A percentile compares a stretch with the other conserved stretches of the same genome.
Conservation (phyloP, 2,329 filamentous ascomycete genomes). For the Colletotrichum costaricense region DNA sequence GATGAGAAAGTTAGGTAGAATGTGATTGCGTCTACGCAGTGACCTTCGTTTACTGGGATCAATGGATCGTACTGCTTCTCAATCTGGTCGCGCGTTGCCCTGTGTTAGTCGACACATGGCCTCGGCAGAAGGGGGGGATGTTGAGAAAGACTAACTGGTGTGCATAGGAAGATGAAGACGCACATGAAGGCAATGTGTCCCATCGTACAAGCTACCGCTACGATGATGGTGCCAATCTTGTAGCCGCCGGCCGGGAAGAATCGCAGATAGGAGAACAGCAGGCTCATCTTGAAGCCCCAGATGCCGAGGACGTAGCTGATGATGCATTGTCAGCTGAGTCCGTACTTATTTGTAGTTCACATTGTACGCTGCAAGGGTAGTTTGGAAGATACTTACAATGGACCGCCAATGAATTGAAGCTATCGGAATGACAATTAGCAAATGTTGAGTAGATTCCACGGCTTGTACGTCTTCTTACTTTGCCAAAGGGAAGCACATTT, state of each 20-base stretch:
- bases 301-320: constrained; percentile 53
- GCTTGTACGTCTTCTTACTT: constrained; percentile 28
- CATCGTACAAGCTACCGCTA: constrained; percentile 47
- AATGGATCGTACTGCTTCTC: constrained; percentile 54
- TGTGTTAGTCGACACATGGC: not conserved
- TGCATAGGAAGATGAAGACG: constrained; percentile 50
- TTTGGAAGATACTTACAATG: constrained; percentile 47
- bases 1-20: constrained; percentile 56
- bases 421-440: not conserved
- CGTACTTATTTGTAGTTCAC: too few relatives aligned
- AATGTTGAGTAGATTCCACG: fast-evolving
- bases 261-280: constrained; percentile 56
- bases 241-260: constrained; percentile 53
- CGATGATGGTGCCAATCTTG: constrained; percentile 44
- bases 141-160: constrained; percentile 40
- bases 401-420: constrained; percentile 54
- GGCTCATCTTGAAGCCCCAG: constrained; percentile 58
- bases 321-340: not conserved
- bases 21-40: constrained; percentile 51
- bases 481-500: constrained; percentile 51
- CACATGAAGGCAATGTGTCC: constrained; percentile 53
- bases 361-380: too few relatives aligned
- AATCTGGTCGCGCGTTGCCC: constrained; percentile 2
- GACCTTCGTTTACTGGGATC: constrained; percentile 44
- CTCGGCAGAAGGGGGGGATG: too few relatives aligned